Conservation (phyloP, 2,329 filamentous ascomycete genomes). For the Cercospora zeina region DNA sequence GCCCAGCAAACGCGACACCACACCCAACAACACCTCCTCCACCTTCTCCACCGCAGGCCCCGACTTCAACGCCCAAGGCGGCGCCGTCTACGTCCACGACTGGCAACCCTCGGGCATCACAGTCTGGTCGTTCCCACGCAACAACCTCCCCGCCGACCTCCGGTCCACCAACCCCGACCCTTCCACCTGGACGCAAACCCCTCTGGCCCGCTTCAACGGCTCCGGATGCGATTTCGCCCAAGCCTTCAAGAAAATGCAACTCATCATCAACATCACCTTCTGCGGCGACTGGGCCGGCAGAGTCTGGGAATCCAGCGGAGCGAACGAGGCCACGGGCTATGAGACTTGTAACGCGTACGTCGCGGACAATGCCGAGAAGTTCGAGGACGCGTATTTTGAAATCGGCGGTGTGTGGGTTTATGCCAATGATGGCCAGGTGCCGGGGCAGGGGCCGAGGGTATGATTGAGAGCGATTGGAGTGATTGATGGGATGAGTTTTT, state of each 20-base stretch:
- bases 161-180: constrained; percentile 62
- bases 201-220: constrained; percentile 67
- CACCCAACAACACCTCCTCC: constrained; percentile 4
- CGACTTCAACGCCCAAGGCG: constrained; percentile 53
- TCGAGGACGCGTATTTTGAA: constrained; percentile 73
- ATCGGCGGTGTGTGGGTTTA: constrained; percentile 71
- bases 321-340: constrained; percentile 57
- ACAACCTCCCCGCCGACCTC: constrained; percentile 64
- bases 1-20: constrained; percentile 21
- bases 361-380: constrained; percentile 66
- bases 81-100: constrained; percentile 51
- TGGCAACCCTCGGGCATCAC: constrained; percentile 73
- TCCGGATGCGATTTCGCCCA: constrained; percentile 66
- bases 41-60: constrained; percentile 46
- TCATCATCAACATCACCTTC: constrained; percentile 81
- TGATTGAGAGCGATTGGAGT: neutral
- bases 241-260: constrained; percentile 70
- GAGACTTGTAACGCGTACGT: constrained; percentile 72
- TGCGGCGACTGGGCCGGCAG: constrained; percentile 84
- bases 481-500: neutral
- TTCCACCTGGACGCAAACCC: constrained; percentile 62
- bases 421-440: constrained; percentile 20
- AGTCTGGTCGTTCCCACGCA: constrained; percentile 81
- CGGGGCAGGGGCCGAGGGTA: constrained; percentile 18
- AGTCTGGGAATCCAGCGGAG: constrained; percentile 64